Evolutionary conservation across 2,329 filamentous ascomycete species (phyloP).

Genomic region (Diaporthe aspalathi): DNA sequence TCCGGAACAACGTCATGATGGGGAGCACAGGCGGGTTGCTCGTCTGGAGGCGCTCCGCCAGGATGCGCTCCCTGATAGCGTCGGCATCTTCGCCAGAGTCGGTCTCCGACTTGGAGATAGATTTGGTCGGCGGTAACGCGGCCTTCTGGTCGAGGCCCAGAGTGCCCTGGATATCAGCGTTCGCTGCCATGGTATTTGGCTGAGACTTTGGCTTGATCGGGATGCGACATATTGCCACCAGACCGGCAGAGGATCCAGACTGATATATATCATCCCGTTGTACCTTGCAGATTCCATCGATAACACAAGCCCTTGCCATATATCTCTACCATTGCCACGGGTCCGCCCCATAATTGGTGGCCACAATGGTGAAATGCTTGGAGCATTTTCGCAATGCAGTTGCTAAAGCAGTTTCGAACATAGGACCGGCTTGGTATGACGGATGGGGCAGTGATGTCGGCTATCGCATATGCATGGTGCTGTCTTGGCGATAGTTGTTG

Average conservation of each 20-base stretch:
- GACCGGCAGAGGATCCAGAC: background rate
- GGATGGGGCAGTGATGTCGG: background rate
- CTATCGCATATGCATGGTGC: conserved; percentile 1
- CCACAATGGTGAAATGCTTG: conserved; percentile 23
- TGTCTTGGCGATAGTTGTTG: conserved; percentile 4
- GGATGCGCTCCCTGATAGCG: conserved; percentile 18
- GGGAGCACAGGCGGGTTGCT: conserved; percentile 23
- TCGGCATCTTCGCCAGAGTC: conserved; percentile 10
- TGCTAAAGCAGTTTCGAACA: background rate
- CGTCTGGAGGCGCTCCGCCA: conserved; percentile 3
- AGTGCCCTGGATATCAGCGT: background rate
- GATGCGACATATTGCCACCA: background rate
- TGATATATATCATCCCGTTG: background rate
- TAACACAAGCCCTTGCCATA: background rate
- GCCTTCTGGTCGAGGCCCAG: conserved; percentile 2
- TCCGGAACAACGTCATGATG: conserved; percentile 19
- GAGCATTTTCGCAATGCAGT: conserved; percentile 1
- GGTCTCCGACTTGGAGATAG: background rate
- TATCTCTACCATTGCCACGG: background rate
- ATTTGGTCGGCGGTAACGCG: background rate
- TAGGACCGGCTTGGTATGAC: conserved; percentile 6
- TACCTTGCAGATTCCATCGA: background rate
- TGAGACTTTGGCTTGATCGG: background rate
- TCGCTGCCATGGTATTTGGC: background rate
- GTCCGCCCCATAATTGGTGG: background rate